Conservation (phyloP, 176 grass and related monocot species). For the Avena eriantha region DNA sequence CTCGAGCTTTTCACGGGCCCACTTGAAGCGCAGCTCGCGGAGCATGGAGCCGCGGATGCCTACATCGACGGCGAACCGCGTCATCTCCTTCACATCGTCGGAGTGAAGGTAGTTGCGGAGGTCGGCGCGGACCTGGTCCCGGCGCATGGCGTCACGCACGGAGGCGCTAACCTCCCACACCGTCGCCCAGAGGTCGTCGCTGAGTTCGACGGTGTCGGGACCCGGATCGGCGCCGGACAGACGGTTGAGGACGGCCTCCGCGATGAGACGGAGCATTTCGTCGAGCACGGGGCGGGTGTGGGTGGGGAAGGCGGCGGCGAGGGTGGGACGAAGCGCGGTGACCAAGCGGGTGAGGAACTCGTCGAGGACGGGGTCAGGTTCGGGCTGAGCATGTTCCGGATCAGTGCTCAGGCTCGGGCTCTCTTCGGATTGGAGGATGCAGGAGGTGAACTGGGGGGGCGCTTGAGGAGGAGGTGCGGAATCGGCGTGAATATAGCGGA, state of each 20-base stretch:
- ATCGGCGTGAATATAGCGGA: conserved; percentile 42
- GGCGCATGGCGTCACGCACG: conserved; percentile 60
- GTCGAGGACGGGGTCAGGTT: conserved; percentile 44
- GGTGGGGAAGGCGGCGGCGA: conserved; percentile 62
- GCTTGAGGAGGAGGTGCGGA: conserved; percentile 28
- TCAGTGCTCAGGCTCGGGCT: conserved; percentile 22
- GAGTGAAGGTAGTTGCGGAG: conserved; percentile 72
- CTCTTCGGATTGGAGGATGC: conserved; percentile 63
- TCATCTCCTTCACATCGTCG: conserved; percentile 95
- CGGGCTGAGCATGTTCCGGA: not conserved
- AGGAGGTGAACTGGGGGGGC: conserved; percentile 49
- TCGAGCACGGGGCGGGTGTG: conserved; percentile 60
- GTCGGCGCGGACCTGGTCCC: conserved; percentile 62
- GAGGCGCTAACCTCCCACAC: conserved; percentile 69
- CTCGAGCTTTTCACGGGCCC: conserved; percentile 87
- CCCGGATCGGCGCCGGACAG: conserved; percentile 44
- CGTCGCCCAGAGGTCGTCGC: conserved; percentile 59
- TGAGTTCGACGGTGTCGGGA: conserved; percentile 48
- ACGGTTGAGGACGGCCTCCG: conserved; percentile 62
- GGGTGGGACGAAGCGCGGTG: conserved; percentile 52
- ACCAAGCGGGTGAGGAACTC: conserved; percentile 69
- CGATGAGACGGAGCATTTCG: conserved; percentile 84
- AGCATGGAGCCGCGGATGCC: conserved; percentile 84
- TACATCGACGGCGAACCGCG: conserved; percentile 78
- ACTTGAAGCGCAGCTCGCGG: conserved; percentile 95